phyloP scores from a whole-genome alignment of 2,329 filamentous ascomycete genomes.

The Iodosphaeria phyllophila region DNA sequence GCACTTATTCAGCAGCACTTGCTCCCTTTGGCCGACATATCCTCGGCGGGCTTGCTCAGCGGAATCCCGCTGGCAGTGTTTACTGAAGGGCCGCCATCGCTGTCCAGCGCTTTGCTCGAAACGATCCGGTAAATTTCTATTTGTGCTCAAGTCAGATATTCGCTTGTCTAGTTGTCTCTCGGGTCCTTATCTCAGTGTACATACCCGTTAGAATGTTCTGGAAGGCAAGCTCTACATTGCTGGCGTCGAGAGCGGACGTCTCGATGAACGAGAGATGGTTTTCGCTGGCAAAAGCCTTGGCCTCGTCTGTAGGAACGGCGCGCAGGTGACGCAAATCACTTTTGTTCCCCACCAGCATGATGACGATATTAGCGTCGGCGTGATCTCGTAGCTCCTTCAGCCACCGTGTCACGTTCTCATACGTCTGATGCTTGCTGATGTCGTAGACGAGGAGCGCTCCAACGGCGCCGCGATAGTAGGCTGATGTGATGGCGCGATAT shows the following conservation, averaged over 20 bases:
- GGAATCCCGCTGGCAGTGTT: constrained; percentile 68
- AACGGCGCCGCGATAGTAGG: constrained; percentile 95
- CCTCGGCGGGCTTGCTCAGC: constrained; percentile 69
- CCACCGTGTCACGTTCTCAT: constrained; percentile 98
- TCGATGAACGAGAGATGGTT: constrained; percentile 98
- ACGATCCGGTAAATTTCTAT: constrained; percentile 98
- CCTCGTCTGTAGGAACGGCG: constrained; percentile 93
- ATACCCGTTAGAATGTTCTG: constrained; percentile 97
- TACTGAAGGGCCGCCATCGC: constrained; percentile 70
- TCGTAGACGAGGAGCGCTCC: constrained; percentile 97
- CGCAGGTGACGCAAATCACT: constrained; percentile 98
- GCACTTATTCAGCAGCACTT: constrained; percentile 86
- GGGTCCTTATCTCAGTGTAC: constrained; percentile 11
- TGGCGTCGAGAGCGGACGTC: constrained; percentile 94
- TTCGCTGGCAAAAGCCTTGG: constrained; percentile 94
- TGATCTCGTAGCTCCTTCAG: constrained; percentile 96
- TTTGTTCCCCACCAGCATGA: constrained; percentile 99
- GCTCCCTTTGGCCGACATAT: constrained; percentile 54
- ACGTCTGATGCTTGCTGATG: constrained; percentile 98
- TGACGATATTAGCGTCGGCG: constrained; percentile 96
- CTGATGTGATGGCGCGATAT: constrained; percentile 97
- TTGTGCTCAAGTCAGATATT: background rate
- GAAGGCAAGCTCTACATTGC: constrained; percentile 97
- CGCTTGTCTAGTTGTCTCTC: constrained; percentile 1
- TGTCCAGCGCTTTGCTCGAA: constrained; percentile 90